These are phyloP conservation scores for Colletotrichum lini DNA, from an alignment of 2,329 filamentous ascomycete genomes.

Conservation along the genomic window DNA sequence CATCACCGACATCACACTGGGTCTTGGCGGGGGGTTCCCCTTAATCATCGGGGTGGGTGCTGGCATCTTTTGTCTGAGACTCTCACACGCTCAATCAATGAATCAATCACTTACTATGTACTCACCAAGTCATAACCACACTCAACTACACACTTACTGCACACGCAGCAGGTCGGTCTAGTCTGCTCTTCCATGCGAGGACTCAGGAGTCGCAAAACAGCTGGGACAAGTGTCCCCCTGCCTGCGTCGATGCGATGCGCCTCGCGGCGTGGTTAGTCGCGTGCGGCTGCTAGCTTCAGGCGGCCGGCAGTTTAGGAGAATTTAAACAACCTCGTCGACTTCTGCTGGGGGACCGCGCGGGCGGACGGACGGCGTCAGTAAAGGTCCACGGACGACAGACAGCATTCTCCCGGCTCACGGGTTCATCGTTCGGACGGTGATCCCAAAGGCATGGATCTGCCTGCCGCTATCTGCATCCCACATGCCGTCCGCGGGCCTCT, in stretches of 20 bases:
- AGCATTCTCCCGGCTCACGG: background rate
- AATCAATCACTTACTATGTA: background rate
- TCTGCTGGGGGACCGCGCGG: background rate
- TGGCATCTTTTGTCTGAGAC: constrained; percentile 32
- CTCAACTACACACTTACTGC: too few relatives aligned
- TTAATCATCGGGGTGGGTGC: constrained; percentile 23
- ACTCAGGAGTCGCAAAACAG: too few relatives aligned
- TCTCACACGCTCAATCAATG: background rate
- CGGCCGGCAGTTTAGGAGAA: constrained; percentile 4
- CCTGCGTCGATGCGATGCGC: background rate
- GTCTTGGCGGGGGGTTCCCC: constrained; percentile 32
- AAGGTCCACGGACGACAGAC: background rate
- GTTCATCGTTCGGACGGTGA: constrained; percentile 4
- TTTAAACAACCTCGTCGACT: background rate
- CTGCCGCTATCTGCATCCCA: constrained; percentile 20
- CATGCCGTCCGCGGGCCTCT: constrained; percentile 21
- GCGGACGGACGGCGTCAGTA: too few relatives aligned
- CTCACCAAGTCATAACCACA: too few relatives aligned
- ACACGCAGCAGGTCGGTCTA: too few relatives aligned
- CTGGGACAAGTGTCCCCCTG: background rate
- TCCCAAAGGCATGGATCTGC: constrained; percentile 32
- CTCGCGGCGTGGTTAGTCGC: background rate
- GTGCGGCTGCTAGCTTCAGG: background rate
- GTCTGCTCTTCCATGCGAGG: too few relatives aligned
- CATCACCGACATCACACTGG: constrained; percentile 10